These are phyloP conservation scores for Fraxinus dipetala DNA, from an alignment of 305 asterid species.

Conservation along the genomic window DNA sequence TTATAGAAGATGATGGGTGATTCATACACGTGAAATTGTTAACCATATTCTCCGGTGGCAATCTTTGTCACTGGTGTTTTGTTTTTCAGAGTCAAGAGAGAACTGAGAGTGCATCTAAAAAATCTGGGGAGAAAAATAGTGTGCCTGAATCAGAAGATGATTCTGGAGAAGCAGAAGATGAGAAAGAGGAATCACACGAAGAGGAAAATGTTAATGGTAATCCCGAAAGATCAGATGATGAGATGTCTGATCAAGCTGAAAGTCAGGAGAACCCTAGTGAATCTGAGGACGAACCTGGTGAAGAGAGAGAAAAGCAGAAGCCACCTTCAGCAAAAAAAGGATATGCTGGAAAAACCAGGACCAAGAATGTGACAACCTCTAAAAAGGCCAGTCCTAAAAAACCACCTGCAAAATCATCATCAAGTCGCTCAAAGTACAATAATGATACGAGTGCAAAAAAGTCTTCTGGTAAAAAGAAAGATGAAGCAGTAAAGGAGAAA, in stretches of 20 bases:
- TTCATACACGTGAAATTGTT: conserved; percentile 5
- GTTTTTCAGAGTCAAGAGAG: conserved; percentile 51
- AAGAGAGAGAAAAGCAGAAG: conserved; percentile 38
- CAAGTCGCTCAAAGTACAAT: conserved; percentile 42
- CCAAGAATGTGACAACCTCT: conserved; percentile 40
- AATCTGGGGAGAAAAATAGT: conserved; percentile 43
- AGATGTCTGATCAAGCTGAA: conserved; percentile 58
- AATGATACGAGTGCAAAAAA: conserved; percentile 43
- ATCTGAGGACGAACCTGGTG: conserved; percentile 43
- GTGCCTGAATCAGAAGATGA: conserved; percentile 56
- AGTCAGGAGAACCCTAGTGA: conserved; percentile 53
- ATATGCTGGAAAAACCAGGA: conserved; percentile 33
- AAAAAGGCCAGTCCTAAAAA: conserved; percentile 51
- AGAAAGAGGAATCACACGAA: conserved; percentile 41
- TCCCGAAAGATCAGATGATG: conserved; percentile 60
- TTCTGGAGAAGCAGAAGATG: conserved; percentile 49
- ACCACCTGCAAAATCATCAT: conserved; percentile 47
- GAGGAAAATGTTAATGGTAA: conserved; percentile 38
- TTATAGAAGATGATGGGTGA: not conserved
- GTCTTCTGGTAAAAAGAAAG: conserved; percentile 60
- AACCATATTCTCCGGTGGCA: not conserved
- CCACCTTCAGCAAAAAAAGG: conserved; percentile 36
- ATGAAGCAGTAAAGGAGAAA: conserved; percentile 47
- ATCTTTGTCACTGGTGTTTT: conserved; percentile 13
- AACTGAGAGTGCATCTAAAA: conserved; percentile 45